These are phyloP conservation scores for Orbilia quercus DNA, from an alignment of 2,329 filamentous ascomycete species.

Conservation along the genomic window DNA sequence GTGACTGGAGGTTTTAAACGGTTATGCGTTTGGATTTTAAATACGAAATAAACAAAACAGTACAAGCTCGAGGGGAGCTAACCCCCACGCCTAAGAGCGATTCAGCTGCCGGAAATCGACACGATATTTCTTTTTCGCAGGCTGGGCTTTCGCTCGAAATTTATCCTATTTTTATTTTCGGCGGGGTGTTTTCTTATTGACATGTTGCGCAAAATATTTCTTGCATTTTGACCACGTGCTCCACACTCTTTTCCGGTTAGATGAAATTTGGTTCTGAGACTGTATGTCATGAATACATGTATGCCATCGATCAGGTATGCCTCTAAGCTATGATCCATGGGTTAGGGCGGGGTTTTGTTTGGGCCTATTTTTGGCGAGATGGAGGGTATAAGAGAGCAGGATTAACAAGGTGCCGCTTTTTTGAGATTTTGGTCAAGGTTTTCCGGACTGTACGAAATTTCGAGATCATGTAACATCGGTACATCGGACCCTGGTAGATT, in stretches of 20 bases:
- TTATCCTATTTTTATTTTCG: neutral
- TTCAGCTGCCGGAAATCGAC: slow-evolving; percentile 36
- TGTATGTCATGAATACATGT: too few relatives aligned
- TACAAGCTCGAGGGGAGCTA: neutral
- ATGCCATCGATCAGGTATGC: too few relatives aligned
- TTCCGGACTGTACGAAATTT: neutral
- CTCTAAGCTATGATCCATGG: slow-evolving; percentile 15
- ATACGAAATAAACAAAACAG: slow-evolving; percentile 13
- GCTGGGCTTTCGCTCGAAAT: neutral
- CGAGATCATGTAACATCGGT: too few relatives aligned
- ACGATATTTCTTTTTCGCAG: slow-evolving; percentile 21
- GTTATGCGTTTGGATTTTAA: slow-evolving; percentile 47
- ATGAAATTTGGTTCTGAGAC: slow-evolving; percentile 7
- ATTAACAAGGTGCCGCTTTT: slow-evolving; percentile 14
- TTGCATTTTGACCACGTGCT: slow-evolving; percentile 51
- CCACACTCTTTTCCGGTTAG: slow-evolving; percentile 42
- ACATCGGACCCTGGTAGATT: neutral
- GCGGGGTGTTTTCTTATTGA: slow-evolving; percentile 20
- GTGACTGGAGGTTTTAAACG: slow-evolving; percentile 26
- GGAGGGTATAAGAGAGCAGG: slow-evolving; percentile 20
- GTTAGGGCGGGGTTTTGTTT: neutral
- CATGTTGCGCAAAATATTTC: slow-evolving; percentile 54
- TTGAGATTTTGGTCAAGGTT: slow-evolving; percentile 5
- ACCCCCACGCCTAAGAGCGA: slow-evolving; percentile 28
- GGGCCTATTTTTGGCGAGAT: neutral